Conservation (phyloP, 306 rosid species). For the Luffa acutangula region DNA sequence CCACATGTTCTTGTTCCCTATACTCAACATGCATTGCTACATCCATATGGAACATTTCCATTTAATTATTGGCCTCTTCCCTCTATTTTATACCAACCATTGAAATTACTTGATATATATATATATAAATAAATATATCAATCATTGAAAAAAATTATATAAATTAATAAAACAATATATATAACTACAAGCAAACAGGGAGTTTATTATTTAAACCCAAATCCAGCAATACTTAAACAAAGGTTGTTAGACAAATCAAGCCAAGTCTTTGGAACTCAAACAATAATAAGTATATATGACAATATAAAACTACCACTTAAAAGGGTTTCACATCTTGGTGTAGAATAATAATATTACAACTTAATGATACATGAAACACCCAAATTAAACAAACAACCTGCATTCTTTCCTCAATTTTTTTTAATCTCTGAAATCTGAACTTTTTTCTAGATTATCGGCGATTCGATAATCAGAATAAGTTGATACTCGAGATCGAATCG, state of each 20-base stretch:
- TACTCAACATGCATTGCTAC: constrained; percentile 17
- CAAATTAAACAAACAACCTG: background rate
- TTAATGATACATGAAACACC: background rate
- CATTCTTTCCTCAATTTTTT: background rate
- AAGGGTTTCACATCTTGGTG: constrained; percentile 14
- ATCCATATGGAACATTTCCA: constrained; percentile 23
- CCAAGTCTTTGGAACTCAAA: background rate
- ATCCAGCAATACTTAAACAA: constrained; percentile 2
- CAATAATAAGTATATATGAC: constrained; percentile 30
- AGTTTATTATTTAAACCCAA: constrained; percentile 6
- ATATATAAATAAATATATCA: background rate
- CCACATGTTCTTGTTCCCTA: constrained; percentile 71
- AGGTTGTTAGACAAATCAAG: constrained; percentile 6
- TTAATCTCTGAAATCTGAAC: background rate
- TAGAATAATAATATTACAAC: background rate
- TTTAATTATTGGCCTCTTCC: constrained; percentile 17
- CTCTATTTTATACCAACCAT: background rate
- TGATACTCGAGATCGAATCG: constrained; percentile 12
- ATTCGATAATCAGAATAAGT: background rate
- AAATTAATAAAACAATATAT: background rate
- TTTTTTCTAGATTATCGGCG: constrained; percentile 35
- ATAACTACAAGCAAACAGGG: constrained; percentile 7
- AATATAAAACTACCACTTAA: constrained; percentile 10
- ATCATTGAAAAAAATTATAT: background rate
- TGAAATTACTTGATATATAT: background rate